These are phyloP conservation scores for Massospora cicadina DNA, from an alignment of 371 early-diverging fungal species.

Conservation along the genomic window DNA sequence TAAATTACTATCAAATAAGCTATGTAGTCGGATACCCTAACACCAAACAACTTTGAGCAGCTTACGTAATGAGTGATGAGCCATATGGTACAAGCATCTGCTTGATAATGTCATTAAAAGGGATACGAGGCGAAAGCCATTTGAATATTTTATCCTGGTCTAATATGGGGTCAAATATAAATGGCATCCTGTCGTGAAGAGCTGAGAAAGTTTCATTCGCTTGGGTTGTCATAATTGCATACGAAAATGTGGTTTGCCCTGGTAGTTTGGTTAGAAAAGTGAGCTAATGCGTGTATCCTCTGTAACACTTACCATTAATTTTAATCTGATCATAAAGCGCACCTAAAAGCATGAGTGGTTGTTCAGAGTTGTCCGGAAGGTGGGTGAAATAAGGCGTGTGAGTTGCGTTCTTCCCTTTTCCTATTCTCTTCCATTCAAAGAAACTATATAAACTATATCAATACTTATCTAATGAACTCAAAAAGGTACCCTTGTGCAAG, in stretches of 20 bases:
- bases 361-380: constrained; percentile 3
- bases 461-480: no score
- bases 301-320: not conserved
- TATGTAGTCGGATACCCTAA: not conserved
- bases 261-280: not conserved
- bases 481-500: constrained; percentile 10
- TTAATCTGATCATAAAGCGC: constrained; percentile 2
- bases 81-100: not conserved
- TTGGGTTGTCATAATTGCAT: constrained; percentile 3
- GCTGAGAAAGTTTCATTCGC: constrained; percentile 6
- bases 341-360: constrained; percentile 7
- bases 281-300: no score
- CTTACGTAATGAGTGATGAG: not conserved
- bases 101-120: constrained; percentile 9
- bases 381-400: constrained; percentile 8
- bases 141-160: constrained; percentile 6
- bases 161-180: constrained; percentile 8
- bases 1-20: no score
- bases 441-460: not conserved
- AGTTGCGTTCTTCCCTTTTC: not conserved
- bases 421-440: constrained; percentile 10
- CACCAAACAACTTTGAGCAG: not conserved
- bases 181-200: constrained; percentile 10
- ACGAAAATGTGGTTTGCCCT: not conserved
- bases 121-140: not conserved